Base-by-base conservation (phyloP, 805 yeast species). In the Yamadazyma philogaea region DNA sequence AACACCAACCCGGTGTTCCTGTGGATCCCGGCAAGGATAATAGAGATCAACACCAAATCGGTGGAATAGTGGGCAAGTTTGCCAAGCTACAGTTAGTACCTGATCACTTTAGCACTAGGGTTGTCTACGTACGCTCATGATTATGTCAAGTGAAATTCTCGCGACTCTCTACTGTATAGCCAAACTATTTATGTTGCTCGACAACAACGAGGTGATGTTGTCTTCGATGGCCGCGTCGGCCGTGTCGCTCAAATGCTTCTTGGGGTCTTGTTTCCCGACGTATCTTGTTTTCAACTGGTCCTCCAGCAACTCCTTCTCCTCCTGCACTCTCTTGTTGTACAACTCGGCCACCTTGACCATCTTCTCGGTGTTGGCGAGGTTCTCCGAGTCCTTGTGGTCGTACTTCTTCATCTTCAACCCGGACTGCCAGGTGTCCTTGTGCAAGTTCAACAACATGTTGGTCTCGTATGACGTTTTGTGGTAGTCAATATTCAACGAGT, bases 201-300 rank as follows among this genome's bases (percentile, higher is more conserved):
- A 87, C 58, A 90, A 72, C 49, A 91, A 77, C 26, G 95, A 81
- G 10, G 87, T 88, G 37, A 93, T 82, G 60, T 93, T 95, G 40
- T 87, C 93, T 64, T 93, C 99, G 54, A 95, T 79, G 40, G 87
- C 73, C 47, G 74, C 72, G 51, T 87, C 95, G 8, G 96, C 95
- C 0, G 95, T 86, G 49, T 87, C 96, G 37, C 84, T 77, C 55
- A 93, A 74, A 70, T 93, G 99, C 71, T 91, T 93, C 80, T 95
- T 93, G 32, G 99, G 99, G 65, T 93, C 99, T 67, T 91, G 97
- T 62, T 88, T 90, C 55, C 99, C 99, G 28, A 93, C 97, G 59
- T 91, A 95, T 61, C 99, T 82, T 6, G 96, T 91, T 65, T 87
- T 88, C 53, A 91, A 77, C 64, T 90, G 93, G 31, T 87, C 96